Evolutionary conservation across 139 green algal genomes (phyloP), one percentile per base, ranked within the genome.

Genomic region (Pleodorina starrii): DNA sequence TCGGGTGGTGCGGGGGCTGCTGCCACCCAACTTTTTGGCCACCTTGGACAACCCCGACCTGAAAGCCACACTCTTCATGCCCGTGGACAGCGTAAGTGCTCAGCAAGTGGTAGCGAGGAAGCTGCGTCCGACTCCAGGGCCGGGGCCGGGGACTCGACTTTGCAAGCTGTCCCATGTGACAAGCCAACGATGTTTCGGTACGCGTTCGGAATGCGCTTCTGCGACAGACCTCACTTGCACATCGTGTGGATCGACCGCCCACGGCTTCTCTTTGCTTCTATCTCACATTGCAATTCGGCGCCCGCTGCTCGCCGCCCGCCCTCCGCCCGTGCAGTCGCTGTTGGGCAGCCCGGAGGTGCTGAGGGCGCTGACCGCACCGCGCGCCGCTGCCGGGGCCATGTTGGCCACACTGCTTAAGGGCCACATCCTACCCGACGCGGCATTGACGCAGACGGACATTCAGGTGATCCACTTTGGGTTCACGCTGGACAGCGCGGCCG

Each of bases 31-130:
- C 32, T 14, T 48, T 5, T 11, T 86, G 38, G 35, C 32, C 36
- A 7, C 19, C n/a, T 51, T 85, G 51, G 51, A 40, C 51, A 35
- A 51, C 50, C 77, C 77, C 10, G 54, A 48, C 9, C 54, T 85
- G 77, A 16, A 44, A 35, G 77, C 51, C 11, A 85, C 77, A 1
- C 35, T 85, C 6, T 85, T 85, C 77, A 38, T 85, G 51, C 77
- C 77, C 4, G 77, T 50, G 19, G 77, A 36, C 5, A 38, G 32
- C 21, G 63, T 73, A 23, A 73, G 63, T 73, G 2, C n/a, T n/a
- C n/a, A n/a, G n/a, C n/a, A n/a, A n/a, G n/a, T n/a, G n/a, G n/a
- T n/a, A n/a, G n/a, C n/a, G n/a, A n/a, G n/a, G n/a, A n/a, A n/a
- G n/a, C n/a, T n/a, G n/a, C n/a, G n/a, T n/a, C n/a, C n/a, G n/a